A percentile compares a stretch with the other conserved stretches of the same genome.
These are phyloP conservation scores for Hymenotorrendiella dingleyae DNA, from an alignment of 2,329 filamentous ascomycete species.

Conservation along the genomic window DNA sequence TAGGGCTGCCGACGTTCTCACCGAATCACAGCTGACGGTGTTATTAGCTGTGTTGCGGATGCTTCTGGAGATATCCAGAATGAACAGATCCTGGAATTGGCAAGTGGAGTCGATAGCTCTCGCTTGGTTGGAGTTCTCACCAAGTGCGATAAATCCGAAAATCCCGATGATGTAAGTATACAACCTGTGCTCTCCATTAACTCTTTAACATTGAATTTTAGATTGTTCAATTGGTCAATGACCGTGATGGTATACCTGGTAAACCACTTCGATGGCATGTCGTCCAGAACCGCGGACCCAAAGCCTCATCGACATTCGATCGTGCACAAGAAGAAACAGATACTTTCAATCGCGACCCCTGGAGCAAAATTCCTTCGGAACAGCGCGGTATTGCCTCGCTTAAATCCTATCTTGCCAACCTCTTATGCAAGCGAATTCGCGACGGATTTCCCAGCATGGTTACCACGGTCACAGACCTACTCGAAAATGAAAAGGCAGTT, in stretches of 20 bases:
- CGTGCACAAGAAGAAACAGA: slow-evolving; percentile 25
- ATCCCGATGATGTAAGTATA: slow-evolving; percentile 17
- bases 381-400: slow-evolving; percentile 29
- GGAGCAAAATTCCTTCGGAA: slow-evolving; percentile 22
- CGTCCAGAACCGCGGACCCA: slow-evolving; percentile 30
- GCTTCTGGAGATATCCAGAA: slow-evolving; percentile 29
- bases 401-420: slow-evolving; percentile 26
- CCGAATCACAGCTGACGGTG: background rate
- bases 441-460: slow-evolving; percentile 24
- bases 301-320: slow-evolving; percentile 25
- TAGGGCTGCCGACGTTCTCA: slow-evolving; percentile 17
- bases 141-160: slow-evolving; percentile 31
- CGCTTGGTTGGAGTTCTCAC: slow-evolving; percentile 35
- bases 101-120: slow-evolving; percentile 26
- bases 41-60: slow-evolving; percentile 31
- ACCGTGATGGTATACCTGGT: slow-evolving; percentile 13
- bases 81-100: slow-evolving; percentile 29
- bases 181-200: background rate
- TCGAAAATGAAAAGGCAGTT: slow-evolving; percentile 12
- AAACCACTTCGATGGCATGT: slow-evolving; percentile 32
- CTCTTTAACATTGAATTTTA: background rate
- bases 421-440: slow-evolving; percentile 26
- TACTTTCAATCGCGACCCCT: slow-evolving; percentile 28
- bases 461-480: slow-evolving; percentile 17
- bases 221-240: slow-evolving; percentile 12